These are phyloP conservation scores for Viridothelium virens DNA, from an alignment of 495 filamentous ascomycete species.

Conservation along the genomic window DNA sequence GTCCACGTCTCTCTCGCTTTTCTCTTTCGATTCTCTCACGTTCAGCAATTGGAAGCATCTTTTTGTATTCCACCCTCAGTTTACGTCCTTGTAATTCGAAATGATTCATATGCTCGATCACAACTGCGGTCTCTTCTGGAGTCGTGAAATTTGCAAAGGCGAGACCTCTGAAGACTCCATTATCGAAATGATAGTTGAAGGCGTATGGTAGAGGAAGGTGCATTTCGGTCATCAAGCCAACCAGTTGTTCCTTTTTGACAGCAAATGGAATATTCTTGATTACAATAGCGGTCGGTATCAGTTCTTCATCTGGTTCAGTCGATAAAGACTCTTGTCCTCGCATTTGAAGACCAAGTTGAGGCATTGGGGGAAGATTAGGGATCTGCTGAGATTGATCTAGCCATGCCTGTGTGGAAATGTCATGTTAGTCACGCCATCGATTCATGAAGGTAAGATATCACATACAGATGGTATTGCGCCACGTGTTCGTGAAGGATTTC, in stretches of 20 bases:
- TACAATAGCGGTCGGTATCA: slow-evolving; percentile 96
- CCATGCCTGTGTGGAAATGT: slow-evolving; percentile 36
- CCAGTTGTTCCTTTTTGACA: slow-evolving; percentile 91
- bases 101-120: slow-evolving; percentile 87
- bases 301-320: slow-evolving; percentile 63
- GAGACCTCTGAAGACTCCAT: slow-evolving; percentile 90
- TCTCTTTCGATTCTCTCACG: slow-evolving; percentile 93
- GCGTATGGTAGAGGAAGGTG: slow-evolving; percentile 89
- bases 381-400: slow-evolving; percentile 51
- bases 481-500: slow-evolving; percentile 47
- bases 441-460: not conserved
- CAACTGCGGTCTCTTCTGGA: slow-evolving; percentile 79
- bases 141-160: slow-evolving; percentile 99
- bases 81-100: slow-evolving; percentile 92
- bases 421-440: slow-evolving; percentile 27
- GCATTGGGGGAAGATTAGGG: slow-evolving; percentile 41
- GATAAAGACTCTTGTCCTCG: slow-evolving; percentile 37
- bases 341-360: not conserved
- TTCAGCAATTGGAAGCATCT: slow-evolving; percentile 93
- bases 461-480: slow-evolving; percentile 53
- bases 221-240: slow-evolving; percentile 85
- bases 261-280: slow-evolving; percentile 99
- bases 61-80: slow-evolving; percentile 95
- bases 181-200: slow-evolving; percentile 99
- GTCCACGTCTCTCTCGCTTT: slow-evolving; percentile 92